These are phyloP conservation scores for Cystofilobasidium macerans DNA, from an alignment of 768 basidiomycete genomes.

Conservation along the genomic window DNA sequence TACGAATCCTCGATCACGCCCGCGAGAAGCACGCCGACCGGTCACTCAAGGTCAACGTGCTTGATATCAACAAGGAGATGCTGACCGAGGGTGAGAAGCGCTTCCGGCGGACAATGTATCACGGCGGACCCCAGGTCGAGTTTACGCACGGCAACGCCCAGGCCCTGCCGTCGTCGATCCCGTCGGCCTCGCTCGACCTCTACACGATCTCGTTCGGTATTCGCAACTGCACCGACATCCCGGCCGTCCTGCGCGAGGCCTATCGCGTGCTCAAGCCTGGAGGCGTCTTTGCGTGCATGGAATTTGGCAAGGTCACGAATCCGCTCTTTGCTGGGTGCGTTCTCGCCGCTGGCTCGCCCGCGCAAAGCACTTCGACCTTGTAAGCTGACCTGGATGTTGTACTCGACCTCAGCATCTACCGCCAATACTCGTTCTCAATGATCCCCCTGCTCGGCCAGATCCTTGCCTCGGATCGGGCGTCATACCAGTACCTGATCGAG, in stretches of 20 bases:
- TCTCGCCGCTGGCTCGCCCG: background rate
- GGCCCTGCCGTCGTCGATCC: slow-evolving; percentile 55
- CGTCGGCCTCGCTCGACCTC: slow-evolving; percentile 74
- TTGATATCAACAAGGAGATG: slow-evolving; percentile 95
- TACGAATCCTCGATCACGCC: slow-evolving; percentile 82
- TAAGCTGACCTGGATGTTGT: no score
- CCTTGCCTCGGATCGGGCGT: slow-evolving; percentile 82
- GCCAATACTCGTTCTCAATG: slow-evolving; percentile 88
- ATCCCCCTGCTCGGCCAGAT: slow-evolving; percentile 95
- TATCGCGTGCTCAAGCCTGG: slow-evolving; percentile 91
- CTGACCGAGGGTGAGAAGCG: slow-evolving; percentile 77
- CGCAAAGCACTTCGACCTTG: background rate
- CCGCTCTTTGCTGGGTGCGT: slow-evolving; percentile 70
- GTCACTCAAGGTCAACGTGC: slow-evolving; percentile 75
- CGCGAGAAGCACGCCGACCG: slow-evolving; percentile 79
- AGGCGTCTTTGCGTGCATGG: slow-evolving; percentile 86
- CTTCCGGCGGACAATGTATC: slow-evolving; percentile 96
- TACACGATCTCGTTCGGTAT: slow-evolving; percentile 99
- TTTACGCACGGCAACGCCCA: slow-evolving; percentile 94
- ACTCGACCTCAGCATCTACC: slow-evolving; percentile 57
- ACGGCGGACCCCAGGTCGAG: slow-evolving; percentile 84
- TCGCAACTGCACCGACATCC: slow-evolving; percentile 88
- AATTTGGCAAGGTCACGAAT: slow-evolving; percentile 87
- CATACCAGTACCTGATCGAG: slow-evolving; percentile 87
- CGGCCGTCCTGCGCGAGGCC: slow-evolving; percentile 75